Base-by-base conservation (phyloP, 2,329 filamentous ascomycete genomes). In the Dothiorella sarmentorum region DNA sequence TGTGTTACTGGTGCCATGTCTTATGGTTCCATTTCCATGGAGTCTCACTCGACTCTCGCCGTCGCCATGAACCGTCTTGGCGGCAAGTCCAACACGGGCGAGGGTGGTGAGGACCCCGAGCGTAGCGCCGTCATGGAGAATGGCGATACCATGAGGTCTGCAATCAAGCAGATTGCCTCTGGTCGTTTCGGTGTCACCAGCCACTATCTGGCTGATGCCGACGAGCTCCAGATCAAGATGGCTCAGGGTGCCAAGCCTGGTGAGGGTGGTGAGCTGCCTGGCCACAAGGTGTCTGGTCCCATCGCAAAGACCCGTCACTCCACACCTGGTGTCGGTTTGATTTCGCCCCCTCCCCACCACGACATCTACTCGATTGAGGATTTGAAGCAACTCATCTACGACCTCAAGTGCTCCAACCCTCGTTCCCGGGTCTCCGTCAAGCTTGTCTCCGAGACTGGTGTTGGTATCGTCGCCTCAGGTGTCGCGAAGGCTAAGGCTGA, bases 181-280 rank as follows among this genome's bases (percentile, higher is more conserved):
- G 93, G 93, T 63, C 89, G 93, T 69, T 97, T 97, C 69, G 93
- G 93, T 80, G 93, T 97, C 62, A 97, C 93, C 1, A 94, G 90
- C 60, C 90, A 91, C 71, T 97, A 97, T 72, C 85, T 97, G 15
- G 91, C 92, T 51, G 93, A 97, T 73, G 90, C 93, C 17, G 93
- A 97, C 69, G 92, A 97, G 77, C 81, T 97, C 44, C 93, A 97
- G 75, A 97, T 97, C 78, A 97, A 97, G 84, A 97, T 97, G 93
- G 93, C 93, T 9, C 93, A 97, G 77, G 93, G 93, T 73, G 93
- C 93, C 63, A 97, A 97, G 83, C 93, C 93, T 59, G 93, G 93
- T 76, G 93, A 97, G 76, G 93, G 93, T 80, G 93, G 93, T 83
- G 93, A 97, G 76, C 85, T 97, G 70, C 93, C 93, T 51, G 93